phyloP scores from a whole-genome alignment of 192 early-diverging fungal genomes.

The Podila clonocystis region DNA sequence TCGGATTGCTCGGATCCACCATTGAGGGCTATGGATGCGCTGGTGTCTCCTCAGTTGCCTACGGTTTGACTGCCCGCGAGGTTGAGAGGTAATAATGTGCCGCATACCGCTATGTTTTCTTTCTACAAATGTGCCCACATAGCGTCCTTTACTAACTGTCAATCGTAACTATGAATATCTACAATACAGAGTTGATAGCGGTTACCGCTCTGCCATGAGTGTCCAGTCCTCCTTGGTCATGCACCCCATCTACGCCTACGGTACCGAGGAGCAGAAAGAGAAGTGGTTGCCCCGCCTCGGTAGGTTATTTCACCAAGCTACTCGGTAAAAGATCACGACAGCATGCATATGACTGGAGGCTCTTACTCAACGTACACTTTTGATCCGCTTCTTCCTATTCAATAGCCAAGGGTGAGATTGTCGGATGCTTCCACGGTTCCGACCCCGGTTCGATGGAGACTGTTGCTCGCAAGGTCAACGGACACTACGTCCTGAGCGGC shows the following conservation, averaged over 20 bases:
- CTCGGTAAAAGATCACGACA: neutral
- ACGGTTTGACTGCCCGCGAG: slow-evolving; percentile 96
- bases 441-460: slow-evolving; percentile 97
- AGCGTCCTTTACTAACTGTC: neutral
- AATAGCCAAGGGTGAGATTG: slow-evolving; percentile 84
- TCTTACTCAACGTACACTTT: neutral
- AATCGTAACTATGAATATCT: too few species aligned
- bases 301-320: slow-evolving; percentile 43
- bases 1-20: slow-evolving; percentile 93
- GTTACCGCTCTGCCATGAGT: slow-evolving; percentile 98
- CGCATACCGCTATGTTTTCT: neutral
- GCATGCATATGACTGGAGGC: too few species aligned
- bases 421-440: slow-evolving; percentile 95
- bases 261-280: slow-evolving; percentile 85
- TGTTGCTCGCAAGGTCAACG: slow-evolving; percentile 77
- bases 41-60: slow-evolving; percentile 96
- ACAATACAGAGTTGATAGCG: slow-evolving; percentile 80
- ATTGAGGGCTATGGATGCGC: slow-evolving; percentile 98
- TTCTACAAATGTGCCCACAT: neutral
- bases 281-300: slow-evolving; percentile 92
- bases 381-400: neutral
- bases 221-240: slow-evolving; percentile 99
- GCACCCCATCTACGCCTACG: slow-evolving; percentile 98
- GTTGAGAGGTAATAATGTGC: slow-evolving; percentile 75
- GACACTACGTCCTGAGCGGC: slow-evolving; percentile 83